Percentiles rank a stretch among this genome's conserved stretches.
Evolutionary conservation across 768 basidiomycete genomes (phyloP).

Genomic region (Suillus weaverae): DNA sequence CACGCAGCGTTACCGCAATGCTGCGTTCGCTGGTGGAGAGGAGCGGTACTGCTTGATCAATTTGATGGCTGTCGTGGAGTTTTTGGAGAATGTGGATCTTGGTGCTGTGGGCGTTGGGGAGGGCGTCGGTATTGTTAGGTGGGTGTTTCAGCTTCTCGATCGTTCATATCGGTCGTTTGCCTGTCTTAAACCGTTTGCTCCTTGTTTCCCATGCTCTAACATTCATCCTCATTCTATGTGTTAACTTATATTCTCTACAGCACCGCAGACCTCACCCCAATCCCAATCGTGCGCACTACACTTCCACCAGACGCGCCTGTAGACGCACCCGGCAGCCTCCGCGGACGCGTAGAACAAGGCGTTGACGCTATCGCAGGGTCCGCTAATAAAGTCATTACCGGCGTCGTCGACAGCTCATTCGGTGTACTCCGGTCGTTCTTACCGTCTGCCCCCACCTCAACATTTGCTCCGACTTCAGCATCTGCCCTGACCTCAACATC

Average conservation of each 20-base stretch:
- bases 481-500: constrained; percentile 27
- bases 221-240: not conserved
- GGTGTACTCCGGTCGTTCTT: constrained; percentile 81
- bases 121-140: constrained; percentile 62
- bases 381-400: constrained; percentile 74
- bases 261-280: constrained; percentile 78
- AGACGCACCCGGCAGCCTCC: constrained; percentile 55
- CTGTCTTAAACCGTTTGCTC: not conserved
- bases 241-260: constrained; percentile 35
- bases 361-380: constrained; percentile 80
- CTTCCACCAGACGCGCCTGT: constrained; percentile 48
- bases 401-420: constrained; percentile 89
- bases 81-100: constrained; percentile 92
- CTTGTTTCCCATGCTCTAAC: not conserved
- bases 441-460: constrained; percentile 38
- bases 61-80: constrained; percentile 92
- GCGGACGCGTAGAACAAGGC: constrained; percentile 76
- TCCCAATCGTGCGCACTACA: constrained; percentile 58
- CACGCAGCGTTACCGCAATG: constrained; percentile 34
- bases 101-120: constrained; percentile 65
- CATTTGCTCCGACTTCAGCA: constrained; percentile 17
- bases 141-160: constrained; percentile 11
- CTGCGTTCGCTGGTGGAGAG: constrained; percentile 59
- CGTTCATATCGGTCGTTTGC: constrained; percentile 7
- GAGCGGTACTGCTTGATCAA: constrained; percentile 94